phyloP scores from a whole-genome alignment of 495 filamentous ascomycete genomes.

The Penicillium samsonianum region DNA sequence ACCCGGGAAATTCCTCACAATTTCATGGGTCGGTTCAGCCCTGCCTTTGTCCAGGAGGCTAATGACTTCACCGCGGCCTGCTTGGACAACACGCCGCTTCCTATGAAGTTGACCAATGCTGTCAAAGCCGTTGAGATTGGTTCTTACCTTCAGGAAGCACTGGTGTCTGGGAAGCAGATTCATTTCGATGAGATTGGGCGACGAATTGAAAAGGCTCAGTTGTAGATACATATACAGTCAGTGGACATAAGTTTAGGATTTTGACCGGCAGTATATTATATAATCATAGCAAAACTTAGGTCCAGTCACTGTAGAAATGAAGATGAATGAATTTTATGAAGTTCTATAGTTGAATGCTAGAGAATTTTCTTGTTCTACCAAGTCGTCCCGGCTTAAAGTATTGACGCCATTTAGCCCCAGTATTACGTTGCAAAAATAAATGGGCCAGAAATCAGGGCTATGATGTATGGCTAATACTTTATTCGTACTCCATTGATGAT shows the following conservation, averaged over 20 bases:
- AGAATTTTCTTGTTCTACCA: too few relatives aligned
- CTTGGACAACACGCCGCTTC: conserved; percentile 52
- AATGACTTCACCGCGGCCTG: conserved; percentile 57
- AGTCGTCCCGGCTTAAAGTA: too few relatives aligned
- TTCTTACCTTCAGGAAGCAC: conserved; percentile 55
- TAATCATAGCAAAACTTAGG: too few relatives aligned
- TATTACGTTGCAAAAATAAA: too few relatives aligned
- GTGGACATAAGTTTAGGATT: too few relatives aligned
- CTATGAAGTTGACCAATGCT: conserved; percentile 53
- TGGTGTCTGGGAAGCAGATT: conserved; percentile 57
- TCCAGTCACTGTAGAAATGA: too few relatives aligned
- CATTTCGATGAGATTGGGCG: conserved; percentile 50
- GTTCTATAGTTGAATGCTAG: background rate
- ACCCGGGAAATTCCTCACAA: conserved; percentile 52
- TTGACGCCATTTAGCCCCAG: too few relatives aligned
- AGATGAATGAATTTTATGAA: background rate
- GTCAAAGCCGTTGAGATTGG: conserved; percentile 61
- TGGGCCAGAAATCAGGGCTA: too few relatives aligned
- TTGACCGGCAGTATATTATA: too few relatives aligned
- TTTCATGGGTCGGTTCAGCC: conserved; percentile 57
- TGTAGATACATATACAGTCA: conserved; percentile 20
- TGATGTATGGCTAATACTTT: too few relatives aligned
- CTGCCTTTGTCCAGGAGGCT: conserved; percentile 57
- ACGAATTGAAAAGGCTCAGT: conserved; percentile 39
- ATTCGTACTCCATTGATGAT: too few relatives aligned